Evolutionary conservation across 169 alveolate species (phyloP), one percentile per base, ranked within the genome.

Genomic region (Eimeria mitis): DNA sequence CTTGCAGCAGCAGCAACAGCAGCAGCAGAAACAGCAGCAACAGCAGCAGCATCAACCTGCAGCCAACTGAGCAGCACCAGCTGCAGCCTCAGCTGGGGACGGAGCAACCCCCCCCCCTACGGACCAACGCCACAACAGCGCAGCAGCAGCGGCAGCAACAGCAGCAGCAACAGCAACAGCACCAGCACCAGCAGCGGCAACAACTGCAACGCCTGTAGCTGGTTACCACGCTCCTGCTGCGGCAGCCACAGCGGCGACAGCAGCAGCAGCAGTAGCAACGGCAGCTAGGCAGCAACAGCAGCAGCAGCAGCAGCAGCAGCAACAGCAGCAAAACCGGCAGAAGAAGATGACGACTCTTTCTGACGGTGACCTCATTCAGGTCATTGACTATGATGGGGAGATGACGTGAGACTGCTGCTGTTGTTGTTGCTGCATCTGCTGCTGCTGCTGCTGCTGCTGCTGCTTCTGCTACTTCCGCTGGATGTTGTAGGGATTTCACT

Each of bases 341-440:
- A 49, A 16, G 42, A 79, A 79, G 71, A 79, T 79, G 89, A 63
- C 70, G 47, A 49, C 71, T 49, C 34, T 44, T 19, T 52, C 89
- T n/a, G 70, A 47, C 7, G 70, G 89, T 19, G 89, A 79, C 56
- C 70, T 79, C 25, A 37, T 79, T 19, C 89, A 79, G 70, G 71
- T 79, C 70, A 79, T 79, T 28, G 89, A 79, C 70, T 79, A 79
- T 52, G 89, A 79, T 37, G 89, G 89, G 54, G 89, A 79, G 70
- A 79, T 79, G 89, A 79, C 89, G 89, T 79, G 56, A 79, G 89
- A 31, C 65, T 34, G 40, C 28, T 78, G 89, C 28, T 78, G 84
- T n/a, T n/a, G n/a, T n/a, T n/a, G n/a, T n/a, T n/a, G n/a, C n/a
- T n/a, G n/a, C n/a, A 44, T 75, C 49, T 37, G 52, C 9, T 28